Evolutionary conservation across 306 rosid genomes (phyloP).

Genomic region (Cicer judaicum): DNA sequence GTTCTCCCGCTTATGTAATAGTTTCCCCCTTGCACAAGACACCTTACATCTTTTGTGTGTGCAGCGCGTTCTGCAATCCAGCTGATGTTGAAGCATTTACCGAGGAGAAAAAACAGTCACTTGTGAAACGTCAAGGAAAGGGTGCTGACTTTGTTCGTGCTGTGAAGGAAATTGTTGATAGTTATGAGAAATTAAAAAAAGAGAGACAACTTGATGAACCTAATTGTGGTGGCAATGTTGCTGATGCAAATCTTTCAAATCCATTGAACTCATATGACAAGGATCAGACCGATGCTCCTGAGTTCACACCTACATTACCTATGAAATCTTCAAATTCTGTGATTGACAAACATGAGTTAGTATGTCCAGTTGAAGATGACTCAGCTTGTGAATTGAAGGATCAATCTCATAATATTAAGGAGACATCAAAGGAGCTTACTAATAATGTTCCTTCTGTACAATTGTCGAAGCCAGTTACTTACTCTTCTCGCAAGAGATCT

Average conservation of each 20-base stretch:
- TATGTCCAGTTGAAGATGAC: slow-evolving; percentile 52
- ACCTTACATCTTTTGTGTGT: slow-evolving; percentile 43
- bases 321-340: slow-evolving; percentile 52
- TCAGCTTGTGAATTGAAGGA: slow-evolving; percentile 55
- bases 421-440: slow-evolving; percentile 52
- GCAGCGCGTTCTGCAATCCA: slow-evolving; percentile 95
- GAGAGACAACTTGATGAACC: slow-evolving; percentile 56
- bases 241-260: slow-evolving; percentile 54
- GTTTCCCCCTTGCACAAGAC: slow-evolving; percentile 1
- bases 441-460: slow-evolving; percentile 49
- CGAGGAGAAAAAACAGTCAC: slow-evolving; percentile 92
- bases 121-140: slow-evolving; percentile 85
- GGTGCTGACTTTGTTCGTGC: slow-evolving; percentile 97
- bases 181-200: slow-evolving; percentile 74
- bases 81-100: slow-evolving; percentile 97
- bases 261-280: slow-evolving; percentile 52
- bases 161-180: slow-evolving; percentile 79
- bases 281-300: slow-evolving; percentile 56
- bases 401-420: slow-evolving; percentile 50
- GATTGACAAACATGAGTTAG: slow-evolving; percentile 55
- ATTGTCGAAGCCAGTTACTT: slow-evolving; percentile 54
- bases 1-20: slow-evolving; percentile 17
- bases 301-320: slow-evolving; percentile 45
- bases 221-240: slow-evolving; percentile 54
- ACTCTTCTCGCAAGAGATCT: slow-evolving; percentile 70